Evolutionary conservation across 2,329 filamentous ascomycete species (phyloP).

Genomic region (Fusarium lateritium): DNA sequence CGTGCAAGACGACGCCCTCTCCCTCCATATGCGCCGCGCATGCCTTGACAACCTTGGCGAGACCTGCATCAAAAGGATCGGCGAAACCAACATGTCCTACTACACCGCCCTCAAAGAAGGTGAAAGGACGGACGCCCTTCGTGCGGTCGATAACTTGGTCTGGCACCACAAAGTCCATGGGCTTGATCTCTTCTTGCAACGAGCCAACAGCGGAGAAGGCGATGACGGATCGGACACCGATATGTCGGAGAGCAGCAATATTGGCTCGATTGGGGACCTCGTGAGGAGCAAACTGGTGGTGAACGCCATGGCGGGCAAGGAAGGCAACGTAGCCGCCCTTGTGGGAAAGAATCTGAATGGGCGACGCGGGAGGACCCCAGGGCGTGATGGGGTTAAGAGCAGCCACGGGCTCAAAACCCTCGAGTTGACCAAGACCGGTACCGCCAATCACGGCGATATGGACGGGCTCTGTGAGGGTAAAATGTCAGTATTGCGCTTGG

Average conservation of each 20-base stretch:
- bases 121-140: constrained; percentile 94
- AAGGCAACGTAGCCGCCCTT: constrained; percentile 88
- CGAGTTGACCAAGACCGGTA: constrained; percentile 90
- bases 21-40: constrained; percentile 85
- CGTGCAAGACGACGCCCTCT: constrained; percentile 87
- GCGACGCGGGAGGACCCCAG: constrained; percentile 84
- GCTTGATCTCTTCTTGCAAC: constrained; percentile 91
- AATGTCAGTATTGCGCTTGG: constrained; percentile 31
- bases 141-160: constrained; percentile 98
- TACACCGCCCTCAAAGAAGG: constrained; percentile 93
- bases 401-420: constrained; percentile 88
- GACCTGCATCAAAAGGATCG: constrained; percentile 88
- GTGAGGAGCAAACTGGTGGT: constrained; percentile 93
- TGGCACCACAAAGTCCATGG: constrained; percentile 95
- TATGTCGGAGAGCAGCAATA: constrained; percentile 92
- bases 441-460: constrained; percentile 93
- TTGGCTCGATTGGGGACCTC: constrained; percentile 97
- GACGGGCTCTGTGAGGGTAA: constrained; percentile 69
- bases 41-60: constrained; percentile 82
- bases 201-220: constrained; percentile 96
- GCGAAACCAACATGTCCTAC: constrained; percentile 97
- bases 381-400: constrained; percentile 83
- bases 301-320: constrained; percentile 88
- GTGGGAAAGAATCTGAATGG: constrained; percentile 91
- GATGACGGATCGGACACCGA: constrained; percentile 92